These are phyloP conservation scores for Ganoderma meredithae DNA, from an alignment of 1,284 basidiomycete genomes.

Conservation along the genomic window DNA sequence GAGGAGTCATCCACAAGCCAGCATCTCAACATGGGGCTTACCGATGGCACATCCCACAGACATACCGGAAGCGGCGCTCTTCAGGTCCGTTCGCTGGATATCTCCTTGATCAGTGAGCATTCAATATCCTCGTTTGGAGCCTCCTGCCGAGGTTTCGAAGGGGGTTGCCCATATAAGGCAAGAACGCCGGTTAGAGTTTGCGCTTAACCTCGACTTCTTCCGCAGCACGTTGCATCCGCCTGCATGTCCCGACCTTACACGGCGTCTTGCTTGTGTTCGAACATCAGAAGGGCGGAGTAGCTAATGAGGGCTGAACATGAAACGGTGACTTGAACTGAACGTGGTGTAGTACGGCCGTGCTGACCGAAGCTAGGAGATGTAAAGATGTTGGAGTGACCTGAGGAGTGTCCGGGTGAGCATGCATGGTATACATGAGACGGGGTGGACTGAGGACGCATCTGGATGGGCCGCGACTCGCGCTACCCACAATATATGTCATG, in stretches of 20 bases:
- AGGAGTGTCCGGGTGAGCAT: background rate
- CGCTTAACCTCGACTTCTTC: conserved; percentile 1
- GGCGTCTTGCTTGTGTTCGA: background rate
- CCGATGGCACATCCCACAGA: background rate
- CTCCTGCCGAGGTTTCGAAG: background rate
- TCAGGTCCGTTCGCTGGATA: background rate
- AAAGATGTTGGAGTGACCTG: background rate
- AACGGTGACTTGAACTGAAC: background rate
- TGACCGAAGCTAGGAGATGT: background rate
- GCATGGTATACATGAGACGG: background rate
- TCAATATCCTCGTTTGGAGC: background rate
- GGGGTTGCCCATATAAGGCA: background rate
- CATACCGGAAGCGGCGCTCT: background rate
- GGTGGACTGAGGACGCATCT: background rate
- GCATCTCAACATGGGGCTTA: background rate
- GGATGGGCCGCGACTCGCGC: conserved; percentile 9
- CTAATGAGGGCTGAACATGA: background rate
- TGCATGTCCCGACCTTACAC: background rate
- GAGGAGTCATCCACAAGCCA: background rate
- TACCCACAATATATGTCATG: background rate
- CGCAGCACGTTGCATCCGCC: background rate
- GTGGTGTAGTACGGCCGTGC: background rate
- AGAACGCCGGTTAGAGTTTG: background rate
- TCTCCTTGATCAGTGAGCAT: background rate
- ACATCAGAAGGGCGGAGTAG: background rate